Conservation (phyloP, 208 protist genomes). For the Acanthamoeba quina region DNA sequence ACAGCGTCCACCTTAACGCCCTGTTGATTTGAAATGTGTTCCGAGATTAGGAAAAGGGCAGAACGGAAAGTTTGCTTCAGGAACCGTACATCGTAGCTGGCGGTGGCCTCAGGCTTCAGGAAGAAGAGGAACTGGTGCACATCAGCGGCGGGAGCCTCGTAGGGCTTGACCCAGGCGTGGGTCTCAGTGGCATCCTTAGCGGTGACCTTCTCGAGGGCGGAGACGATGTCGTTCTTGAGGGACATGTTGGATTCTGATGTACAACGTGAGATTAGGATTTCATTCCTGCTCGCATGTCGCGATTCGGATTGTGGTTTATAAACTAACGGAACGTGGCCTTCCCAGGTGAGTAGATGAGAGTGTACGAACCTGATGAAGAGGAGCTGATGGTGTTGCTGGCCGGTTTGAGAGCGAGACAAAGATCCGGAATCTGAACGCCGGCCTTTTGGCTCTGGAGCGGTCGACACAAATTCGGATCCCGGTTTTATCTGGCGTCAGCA, state of each 20-base stretch:
- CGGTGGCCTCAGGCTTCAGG: constrained; percentile 74
- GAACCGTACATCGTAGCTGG: constrained; percentile 30
- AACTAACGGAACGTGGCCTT: neutral
- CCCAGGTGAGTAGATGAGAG: neutral
- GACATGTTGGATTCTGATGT: neutral
- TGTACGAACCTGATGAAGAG: too few relatives aligned
- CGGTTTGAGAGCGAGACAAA: neutral
- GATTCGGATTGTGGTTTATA: neutral
- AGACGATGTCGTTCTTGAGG: constrained; percentile 68
- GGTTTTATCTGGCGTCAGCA: neutral
- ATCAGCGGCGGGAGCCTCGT: constrained; percentile 69
- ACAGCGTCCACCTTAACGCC: constrained; percentile 69
- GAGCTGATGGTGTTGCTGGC: neutral
- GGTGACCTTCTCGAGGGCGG: constrained; percentile 72
- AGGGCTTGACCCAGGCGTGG: constrained; percentile 75
- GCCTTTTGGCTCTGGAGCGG: too few relatives aligned
- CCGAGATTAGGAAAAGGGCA: neutral
- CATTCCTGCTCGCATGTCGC: too few relatives aligned
- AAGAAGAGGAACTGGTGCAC: constrained; percentile 76
- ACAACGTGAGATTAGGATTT: too few relatives aligned
- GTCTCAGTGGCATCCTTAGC: constrained; percentile 71
- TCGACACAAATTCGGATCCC: too few relatives aligned
- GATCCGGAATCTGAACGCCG: neutral
- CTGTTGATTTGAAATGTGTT: neutral
- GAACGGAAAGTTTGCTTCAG: neutral